Evolutionary conservation across 2,329 filamentous ascomycete species (phyloP), one percentile per base, ranked within the genome.

Genomic region (Pseudocercospora musae): DNA sequence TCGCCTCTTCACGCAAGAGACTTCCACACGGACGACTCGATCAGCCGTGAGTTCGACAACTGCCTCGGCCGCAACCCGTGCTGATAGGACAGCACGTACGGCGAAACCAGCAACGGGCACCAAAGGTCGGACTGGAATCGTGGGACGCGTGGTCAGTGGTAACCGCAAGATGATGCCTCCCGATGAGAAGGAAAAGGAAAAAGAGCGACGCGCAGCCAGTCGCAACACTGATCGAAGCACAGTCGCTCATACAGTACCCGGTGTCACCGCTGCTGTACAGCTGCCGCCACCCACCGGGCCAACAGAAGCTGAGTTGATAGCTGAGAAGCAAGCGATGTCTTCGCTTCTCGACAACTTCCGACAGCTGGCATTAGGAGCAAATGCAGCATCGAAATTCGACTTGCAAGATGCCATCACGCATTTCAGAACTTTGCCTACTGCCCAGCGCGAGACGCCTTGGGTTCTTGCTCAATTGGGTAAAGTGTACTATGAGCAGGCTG

Each of bases 361-460:
- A 72, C 93, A 92, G 75, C 83, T 97, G 54, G 94, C 90, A 15
- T 85, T 84, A 27, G 94, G 90, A 0, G 96, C 94, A 76, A 88
- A 89, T 69, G 84, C 88, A 5, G 81, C 96, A 52, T 89, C 89
- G 13, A 89, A 89, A 54, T 99, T 92, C 73, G 88, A 89, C 69
- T 91, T 91, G 68, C 80, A 85, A 21, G 88, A 95, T 63, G 90
- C 95, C 1, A 79, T 97, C 52, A 85, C 90, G 64, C 82, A 87
- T 2, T 92, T 94, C 74, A 84, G 84, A 63, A 83, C 86, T 0
- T 80, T 99, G 20, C 88, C 91, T 1, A 80, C 85, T 29, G 79
- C 82, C 4, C 94, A 98, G 71, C 87, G 91, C 69, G 92, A 96
- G 65, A 96, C 94, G 1, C 91, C 95, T 1, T 98, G 92, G 91